A percentile compares a stretch with the other conserved stretches of the same genome.
These are phyloP conservation scores for Penicillium occitanis DNA, from an alignment of 2,329 filamentous ascomycete species.

Conservation along the genomic window DNA sequence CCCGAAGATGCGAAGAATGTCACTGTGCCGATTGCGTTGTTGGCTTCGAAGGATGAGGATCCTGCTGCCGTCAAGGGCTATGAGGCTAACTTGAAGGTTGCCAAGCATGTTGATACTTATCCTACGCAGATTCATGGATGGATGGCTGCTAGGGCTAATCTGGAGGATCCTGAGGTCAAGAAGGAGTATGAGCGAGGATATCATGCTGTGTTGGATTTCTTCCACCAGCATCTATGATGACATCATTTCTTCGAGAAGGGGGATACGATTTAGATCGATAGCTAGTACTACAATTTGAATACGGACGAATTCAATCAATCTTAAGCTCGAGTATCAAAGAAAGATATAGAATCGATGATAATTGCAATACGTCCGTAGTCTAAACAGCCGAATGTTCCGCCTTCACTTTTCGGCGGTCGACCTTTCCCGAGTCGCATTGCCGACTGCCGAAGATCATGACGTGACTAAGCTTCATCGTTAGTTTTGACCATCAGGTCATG, in stretches of 20 bases:
- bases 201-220: constrained; percentile 41
- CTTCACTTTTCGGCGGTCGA: neutral
- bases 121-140: constrained; percentile 47
- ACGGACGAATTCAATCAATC: too few relatives aligned
- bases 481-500: neutral
- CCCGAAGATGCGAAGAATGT: constrained; percentile 57
- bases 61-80: constrained; percentile 49
- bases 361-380: neutral
- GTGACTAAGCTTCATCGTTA: neutral
- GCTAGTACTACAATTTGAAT: neutral
- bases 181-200: constrained; percentile 49
- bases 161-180: constrained; percentile 41
- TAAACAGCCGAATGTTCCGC: neutral
- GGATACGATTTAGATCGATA: neutral
- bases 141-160: constrained; percentile 46
- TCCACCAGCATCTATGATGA: constrained; percentile 41
- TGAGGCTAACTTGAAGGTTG: constrained; percentile 38
- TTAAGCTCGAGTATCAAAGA: neutral
- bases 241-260: neutral
- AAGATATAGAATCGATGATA: neutral
- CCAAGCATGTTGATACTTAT: constrained; percentile 48
- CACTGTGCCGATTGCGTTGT: constrained; percentile 57
- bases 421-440: neutral
- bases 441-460: neutral
- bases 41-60: constrained; percentile 59